phyloP scores from a whole-genome alignment of 176 grass and related monocot species.

The Lolium rigidum region DNA sequence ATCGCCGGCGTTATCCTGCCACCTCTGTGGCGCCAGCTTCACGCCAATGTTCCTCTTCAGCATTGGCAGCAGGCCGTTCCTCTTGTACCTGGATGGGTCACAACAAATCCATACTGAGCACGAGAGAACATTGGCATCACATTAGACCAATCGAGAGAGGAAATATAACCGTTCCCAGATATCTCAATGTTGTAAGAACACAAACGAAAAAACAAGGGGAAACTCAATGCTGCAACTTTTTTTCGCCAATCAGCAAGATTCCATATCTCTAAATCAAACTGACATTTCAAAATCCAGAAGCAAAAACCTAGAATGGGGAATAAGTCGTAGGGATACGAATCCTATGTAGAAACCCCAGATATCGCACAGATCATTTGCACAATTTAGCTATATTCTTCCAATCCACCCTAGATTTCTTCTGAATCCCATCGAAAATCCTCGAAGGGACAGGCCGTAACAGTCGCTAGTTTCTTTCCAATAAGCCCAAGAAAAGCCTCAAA shows the following conservation, averaged over 20 bases:
- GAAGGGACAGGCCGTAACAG: not conserved
- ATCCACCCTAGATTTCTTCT: not conserved
- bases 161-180: not conserved
- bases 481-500: not conserved
- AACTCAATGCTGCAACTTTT: not conserved
- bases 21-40: constrained; percentile 83
- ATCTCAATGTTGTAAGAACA: not conserved
- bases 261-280: not conserved
- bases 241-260: not conserved
- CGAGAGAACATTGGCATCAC: not conserved
- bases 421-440: constrained; percentile 3
- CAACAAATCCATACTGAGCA: constrained; percentile 9
- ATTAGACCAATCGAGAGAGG: not conserved
- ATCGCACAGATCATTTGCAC: not conserved
- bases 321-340: not conserved
- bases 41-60: constrained; percentile 86
- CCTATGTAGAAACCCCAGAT: not conserved
- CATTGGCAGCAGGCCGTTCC: constrained; percentile 95
- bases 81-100: constrained; percentile 78
- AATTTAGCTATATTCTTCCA: not conserved
- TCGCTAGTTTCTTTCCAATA: not conserved
- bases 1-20: constrained; percentile 81
- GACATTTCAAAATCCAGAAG: not conserved
- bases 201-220: not conserved
- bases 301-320: not conserved